These are phyloP conservation scores for Amesomyces nigricolor DNA, from an alignment of 2,329 filamentous ascomycete genomes.

Conservation along the genomic window DNA sequence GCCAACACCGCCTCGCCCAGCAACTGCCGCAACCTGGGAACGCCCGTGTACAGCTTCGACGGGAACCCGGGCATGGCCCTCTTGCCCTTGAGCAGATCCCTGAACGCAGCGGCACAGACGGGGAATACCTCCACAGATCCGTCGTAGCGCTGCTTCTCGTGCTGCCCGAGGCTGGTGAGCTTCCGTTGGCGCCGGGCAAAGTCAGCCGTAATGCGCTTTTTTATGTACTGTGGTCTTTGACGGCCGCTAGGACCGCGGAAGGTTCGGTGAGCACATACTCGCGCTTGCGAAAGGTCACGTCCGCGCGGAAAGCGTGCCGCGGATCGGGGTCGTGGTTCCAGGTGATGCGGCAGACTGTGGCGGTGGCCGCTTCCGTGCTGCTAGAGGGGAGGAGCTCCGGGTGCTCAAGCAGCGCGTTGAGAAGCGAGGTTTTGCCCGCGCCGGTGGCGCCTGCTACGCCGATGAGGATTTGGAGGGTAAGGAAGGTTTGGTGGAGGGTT, in stretches of 20 bases:
- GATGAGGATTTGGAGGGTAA: conserved; percentile 13
- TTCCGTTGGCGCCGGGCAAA: conserved; percentile 7
- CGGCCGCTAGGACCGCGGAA: neutral
- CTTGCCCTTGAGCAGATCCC: conserved; percentile 1
- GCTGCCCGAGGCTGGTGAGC: neutral
- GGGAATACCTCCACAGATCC: conserved; percentile 11
- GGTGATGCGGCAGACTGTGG: conserved; percentile 11
- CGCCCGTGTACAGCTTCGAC: conserved; percentile 7
- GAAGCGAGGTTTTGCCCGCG: conserved; percentile 15
- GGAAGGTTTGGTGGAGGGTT: too few relatives aligned
- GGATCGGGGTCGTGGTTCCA: conserved; percentile 12
- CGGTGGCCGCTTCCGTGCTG: conserved; percentile 13
- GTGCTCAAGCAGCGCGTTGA: conserved; percentile 13
- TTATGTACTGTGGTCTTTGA: conserved; percentile 12
- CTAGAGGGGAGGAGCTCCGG: conserved; percentile 16
- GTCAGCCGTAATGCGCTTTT: conserved; percentile 3
- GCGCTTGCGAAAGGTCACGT: conserved; percentile 7
- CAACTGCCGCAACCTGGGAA: conserved; percentile 14
- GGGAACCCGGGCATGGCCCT: conserved; percentile 9
- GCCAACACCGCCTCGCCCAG: neutral
- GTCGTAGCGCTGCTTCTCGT: neutral
- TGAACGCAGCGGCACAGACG: conserved; percentile 11
- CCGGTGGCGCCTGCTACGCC: conserved; percentile 17
- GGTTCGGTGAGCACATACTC: conserved; percentile 9
- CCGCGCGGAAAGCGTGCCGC: conserved; percentile 8